Percentiles rank a stretch among this genome's conserved stretches.
Conservation (phyloP, 495 filamentous ascomycete genomes). For the Neurospora sp. region DNA sequence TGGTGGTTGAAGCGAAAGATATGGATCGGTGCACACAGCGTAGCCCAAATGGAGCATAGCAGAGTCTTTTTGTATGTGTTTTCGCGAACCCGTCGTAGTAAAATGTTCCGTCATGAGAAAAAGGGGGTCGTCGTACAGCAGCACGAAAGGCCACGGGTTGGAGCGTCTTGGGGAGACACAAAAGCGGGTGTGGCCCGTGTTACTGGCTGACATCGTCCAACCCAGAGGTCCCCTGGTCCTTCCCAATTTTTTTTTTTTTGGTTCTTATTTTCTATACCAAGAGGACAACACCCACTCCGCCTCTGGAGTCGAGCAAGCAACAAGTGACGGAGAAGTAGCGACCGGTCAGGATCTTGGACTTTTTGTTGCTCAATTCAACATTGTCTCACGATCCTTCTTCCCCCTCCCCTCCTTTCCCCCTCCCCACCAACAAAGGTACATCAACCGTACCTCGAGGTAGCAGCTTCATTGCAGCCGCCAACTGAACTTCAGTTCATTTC, state of each 20-base stretch:
- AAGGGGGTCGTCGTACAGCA: neutral
- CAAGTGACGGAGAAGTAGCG: neutral
- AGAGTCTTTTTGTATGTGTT: neutral
- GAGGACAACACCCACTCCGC: neutral
- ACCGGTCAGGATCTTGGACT: neutral
- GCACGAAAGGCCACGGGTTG: neutral
- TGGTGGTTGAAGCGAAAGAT: neutral
- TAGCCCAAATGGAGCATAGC: neutral
- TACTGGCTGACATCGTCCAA: neutral
- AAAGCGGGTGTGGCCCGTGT: neutral
- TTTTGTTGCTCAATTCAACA: neutral
- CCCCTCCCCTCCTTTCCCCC: neutral
- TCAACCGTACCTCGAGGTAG: neutral
- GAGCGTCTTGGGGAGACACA: neutral
- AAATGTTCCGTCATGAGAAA: neutral
- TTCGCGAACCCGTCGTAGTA: neutral
- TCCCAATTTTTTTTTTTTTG: neutral
- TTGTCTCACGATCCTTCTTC: neutral
- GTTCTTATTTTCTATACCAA: neutral
- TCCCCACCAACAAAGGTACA: neutral
- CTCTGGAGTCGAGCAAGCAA: neutral
- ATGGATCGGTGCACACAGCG: neutral
- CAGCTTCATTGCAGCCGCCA: neutral
- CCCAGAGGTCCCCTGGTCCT: neutral
- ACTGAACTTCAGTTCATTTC: neutral